A percentile compares a stretch with the other conserved stretches of the same genome.
These are phyloP conservation scores for Astragalus membranaceus DNA, from an alignment of 306 rosid species.

Conservation along the genomic window DNA sequence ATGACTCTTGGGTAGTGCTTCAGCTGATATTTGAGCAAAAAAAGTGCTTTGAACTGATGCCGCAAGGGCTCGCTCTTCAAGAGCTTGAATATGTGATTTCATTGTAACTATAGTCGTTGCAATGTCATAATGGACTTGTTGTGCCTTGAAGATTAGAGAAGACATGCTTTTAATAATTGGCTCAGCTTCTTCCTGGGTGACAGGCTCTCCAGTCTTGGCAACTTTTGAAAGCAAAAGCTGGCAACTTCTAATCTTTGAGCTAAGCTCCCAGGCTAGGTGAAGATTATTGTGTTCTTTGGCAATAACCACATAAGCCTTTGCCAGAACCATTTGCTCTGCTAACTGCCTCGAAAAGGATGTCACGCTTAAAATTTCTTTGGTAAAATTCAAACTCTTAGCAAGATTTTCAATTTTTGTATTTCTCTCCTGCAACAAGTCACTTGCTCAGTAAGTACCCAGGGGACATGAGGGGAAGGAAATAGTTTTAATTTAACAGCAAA, in stretches of 20 bases:
- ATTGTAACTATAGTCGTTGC: constrained; percentile 89
- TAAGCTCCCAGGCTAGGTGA: constrained; percentile 95
- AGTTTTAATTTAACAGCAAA: neutral
- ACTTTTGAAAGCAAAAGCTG: constrained; percentile 89
- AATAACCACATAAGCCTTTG: constrained; percentile 86
- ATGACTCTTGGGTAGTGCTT: constrained; percentile 81
- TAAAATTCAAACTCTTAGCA: constrained; percentile 52
- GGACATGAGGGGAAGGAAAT: neutral
- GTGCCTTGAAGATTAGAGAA: constrained; percentile 74
- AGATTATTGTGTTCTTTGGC: constrained; percentile 87
- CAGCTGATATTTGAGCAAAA: constrained; percentile 79
- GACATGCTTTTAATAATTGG: constrained; percentile 73
- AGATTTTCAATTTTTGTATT: constrained; percentile 34
- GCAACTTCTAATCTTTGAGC: constrained; percentile 68
- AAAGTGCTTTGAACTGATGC: constrained; percentile 68
- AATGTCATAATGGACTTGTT: constrained; percentile 77
- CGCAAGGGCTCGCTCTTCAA: constrained; percentile 77
- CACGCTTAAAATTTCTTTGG: constrained; percentile 61
- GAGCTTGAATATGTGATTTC: constrained; percentile 93
- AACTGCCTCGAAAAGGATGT: constrained; percentile 81
- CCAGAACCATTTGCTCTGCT: constrained; percentile 76
- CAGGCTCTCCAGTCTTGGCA: constrained; percentile 69
- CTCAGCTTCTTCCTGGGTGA: constrained; percentile 70
- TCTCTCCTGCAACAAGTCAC: constrained; percentile 51
- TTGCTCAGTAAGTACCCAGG: constrained; percentile 6